Percentiles rank a stretch among this genome's conserved stretches.
Conservation (phyloP, 305 asterid genomes). For the Lippia alba region DNA sequence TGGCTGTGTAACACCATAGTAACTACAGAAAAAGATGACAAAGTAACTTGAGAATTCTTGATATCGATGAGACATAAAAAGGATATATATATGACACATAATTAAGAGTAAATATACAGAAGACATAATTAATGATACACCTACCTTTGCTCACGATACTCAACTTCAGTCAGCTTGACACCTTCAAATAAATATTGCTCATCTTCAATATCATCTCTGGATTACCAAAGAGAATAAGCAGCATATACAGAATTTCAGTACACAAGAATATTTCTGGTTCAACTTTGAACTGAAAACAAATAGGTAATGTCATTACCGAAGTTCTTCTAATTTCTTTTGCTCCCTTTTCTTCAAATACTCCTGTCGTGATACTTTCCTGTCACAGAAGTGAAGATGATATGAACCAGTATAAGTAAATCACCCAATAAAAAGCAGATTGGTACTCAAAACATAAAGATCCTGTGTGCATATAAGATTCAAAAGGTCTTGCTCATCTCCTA, state of each 20-base stretch:
- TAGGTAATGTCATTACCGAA: conserved; percentile 45
- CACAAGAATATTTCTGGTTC: conserved; percentile 25
- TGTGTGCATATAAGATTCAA: conserved; percentile 7
- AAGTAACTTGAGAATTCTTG: conserved; percentile 1
- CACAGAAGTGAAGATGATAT: conserved; percentile 28
- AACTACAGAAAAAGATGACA: conserved; percentile 12
- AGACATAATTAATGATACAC: conserved; percentile 26
- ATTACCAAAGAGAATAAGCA: conserved; percentile 19
- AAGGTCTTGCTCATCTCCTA: background rate
- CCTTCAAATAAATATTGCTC: conserved; percentile 82
- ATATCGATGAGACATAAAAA: too few relatives aligned
- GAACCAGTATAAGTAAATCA: conserved; percentile 23
- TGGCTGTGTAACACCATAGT: conserved; percentile 23
- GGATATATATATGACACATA: conserved; percentile 1
- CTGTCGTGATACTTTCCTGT: conserved; percentile 79
- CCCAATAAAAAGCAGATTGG: conserved; percentile 19
- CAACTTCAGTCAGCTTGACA: conserved; percentile 71
- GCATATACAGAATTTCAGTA: conserved; percentile 25
- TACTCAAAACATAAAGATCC: background rate
- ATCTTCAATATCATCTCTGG: conserved; percentile 82
- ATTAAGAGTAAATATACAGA: conserved; percentile 14
- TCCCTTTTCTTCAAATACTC: conserved; percentile 91
- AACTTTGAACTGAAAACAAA: conserved; percentile 23
- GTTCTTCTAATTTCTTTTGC: conserved; percentile 84
- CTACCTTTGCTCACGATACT: conserved; percentile 62